Conservation (phyloP, 148 eudicot species). For the Tetragonia tetragonoides region DNA sequence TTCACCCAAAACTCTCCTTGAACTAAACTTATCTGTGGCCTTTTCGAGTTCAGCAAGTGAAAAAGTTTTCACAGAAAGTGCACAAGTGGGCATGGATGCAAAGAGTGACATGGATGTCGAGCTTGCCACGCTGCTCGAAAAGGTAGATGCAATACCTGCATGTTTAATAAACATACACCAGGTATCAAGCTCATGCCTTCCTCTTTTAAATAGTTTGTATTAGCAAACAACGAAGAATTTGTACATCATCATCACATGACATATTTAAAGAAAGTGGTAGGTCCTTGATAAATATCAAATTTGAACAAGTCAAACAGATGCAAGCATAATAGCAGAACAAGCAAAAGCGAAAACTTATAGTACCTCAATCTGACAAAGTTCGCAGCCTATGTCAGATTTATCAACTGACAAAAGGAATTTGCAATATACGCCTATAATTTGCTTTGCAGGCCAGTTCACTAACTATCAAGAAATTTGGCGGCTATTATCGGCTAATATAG, state of each 20-base stretch:
- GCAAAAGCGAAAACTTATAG: background rate
- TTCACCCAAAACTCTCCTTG: constrained; percentile 83
- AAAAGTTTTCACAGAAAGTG: constrained; percentile 83
- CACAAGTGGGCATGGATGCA: constrained; percentile 71
- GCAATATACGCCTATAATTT: background rate
- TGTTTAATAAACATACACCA: background rate
- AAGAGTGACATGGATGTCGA: constrained; percentile 65
- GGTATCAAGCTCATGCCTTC: background rate
- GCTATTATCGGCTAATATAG: background rate
- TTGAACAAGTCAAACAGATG: background rate
- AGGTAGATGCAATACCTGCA: constrained; percentile 68
- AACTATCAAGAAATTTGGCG: background rate
- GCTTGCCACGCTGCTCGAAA: constrained; percentile 75
- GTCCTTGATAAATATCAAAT: background rate
- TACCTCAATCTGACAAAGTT: background rate
- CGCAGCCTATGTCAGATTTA: background rate
- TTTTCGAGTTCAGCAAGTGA: constrained; percentile 69
- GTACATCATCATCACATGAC: background rate
- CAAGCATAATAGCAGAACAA: background rate
- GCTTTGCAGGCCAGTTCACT: background rate
- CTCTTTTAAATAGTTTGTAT: background rate
- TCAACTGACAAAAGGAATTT: background rate
- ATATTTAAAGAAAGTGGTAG: background rate
- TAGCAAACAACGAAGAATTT: background rate
- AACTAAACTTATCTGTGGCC: constrained; percentile 84